These are phyloP conservation scores for Colletotrichum somersetense DNA, from an alignment of 2,329 filamentous ascomycete genomes.

Conservation along the genomic window DNA sequence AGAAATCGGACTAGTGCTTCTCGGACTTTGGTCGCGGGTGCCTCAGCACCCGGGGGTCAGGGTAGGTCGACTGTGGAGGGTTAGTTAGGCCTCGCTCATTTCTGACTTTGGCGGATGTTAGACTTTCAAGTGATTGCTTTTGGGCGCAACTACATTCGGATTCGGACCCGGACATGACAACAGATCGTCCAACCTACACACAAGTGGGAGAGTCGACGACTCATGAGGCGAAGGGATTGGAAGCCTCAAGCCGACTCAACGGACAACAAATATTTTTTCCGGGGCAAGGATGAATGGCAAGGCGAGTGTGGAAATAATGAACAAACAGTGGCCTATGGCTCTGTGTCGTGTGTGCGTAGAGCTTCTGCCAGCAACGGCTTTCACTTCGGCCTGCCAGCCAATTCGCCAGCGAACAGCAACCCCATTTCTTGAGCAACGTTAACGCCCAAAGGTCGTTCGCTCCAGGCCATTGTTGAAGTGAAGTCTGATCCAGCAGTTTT, in stretches of 20 bases:
- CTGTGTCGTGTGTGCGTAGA: neutral
- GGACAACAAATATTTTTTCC: neutral
- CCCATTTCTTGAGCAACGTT: no score
- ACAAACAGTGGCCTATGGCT: neutral
- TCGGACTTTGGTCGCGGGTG: neutral
- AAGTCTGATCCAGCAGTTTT: no score
- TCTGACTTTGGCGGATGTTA: neutral
- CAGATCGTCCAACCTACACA: no score
- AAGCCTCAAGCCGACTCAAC: neutral
- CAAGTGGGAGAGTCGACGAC: neutral
- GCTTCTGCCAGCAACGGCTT: no score
- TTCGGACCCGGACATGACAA: neutral
- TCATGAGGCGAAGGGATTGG: neutral
- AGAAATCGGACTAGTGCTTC: constrained; percentile 4
- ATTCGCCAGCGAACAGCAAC: no score
- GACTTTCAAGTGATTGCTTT: neutral
- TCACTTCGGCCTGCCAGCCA: no score
- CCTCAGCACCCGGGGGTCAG: neutral
- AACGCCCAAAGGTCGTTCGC: no score
- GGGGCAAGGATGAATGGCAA: neutral
- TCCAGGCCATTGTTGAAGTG: no score
- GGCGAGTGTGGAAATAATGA: neutral
- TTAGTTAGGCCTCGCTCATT: neutral
- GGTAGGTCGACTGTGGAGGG: neutral
- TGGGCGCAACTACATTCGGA: neutral